Conservation (phyloP, 768 basidiomycete genomes). For the Hygrophorus pudorinus region DNA sequence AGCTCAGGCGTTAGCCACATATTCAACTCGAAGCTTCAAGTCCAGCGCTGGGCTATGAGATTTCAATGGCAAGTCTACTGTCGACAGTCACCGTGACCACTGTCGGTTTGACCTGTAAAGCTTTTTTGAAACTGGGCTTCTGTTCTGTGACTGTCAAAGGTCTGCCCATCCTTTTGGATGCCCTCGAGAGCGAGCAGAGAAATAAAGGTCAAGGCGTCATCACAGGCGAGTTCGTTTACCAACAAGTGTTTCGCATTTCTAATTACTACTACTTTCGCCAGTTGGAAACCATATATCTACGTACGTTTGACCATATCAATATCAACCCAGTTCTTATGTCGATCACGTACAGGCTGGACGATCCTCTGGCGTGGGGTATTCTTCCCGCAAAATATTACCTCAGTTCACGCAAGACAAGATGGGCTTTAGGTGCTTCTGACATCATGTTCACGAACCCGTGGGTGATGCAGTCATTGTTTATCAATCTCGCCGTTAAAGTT, state of each 20-base stretch:
- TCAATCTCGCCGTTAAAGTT: conserved; percentile 5
- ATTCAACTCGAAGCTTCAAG: too few species aligned
- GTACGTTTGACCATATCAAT: conserved; percentile 30
- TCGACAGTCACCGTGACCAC: conserved; percentile 53
- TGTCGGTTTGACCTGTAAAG: conserved; percentile 72
- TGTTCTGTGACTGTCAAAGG: conserved; percentile 65
- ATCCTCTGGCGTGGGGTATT: conserved; percentile 81
- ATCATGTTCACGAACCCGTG: conserved; percentile 92
- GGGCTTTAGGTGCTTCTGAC: conserved; percentile 89
- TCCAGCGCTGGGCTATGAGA: too few species aligned
- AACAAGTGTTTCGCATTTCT: conserved; percentile 4
- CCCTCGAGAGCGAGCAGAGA: conserved; percentile 41
- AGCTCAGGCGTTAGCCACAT: too few species aligned
- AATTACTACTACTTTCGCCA: conserved; percentile 20
- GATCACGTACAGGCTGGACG: conserved; percentile 50
- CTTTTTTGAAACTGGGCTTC: conserved; percentile 58
- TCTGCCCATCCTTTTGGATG: conserved; percentile 50
- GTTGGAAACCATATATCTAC: conserved; percentile 94
- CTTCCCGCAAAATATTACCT: conserved; percentile 60
- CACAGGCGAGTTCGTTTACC: conserved; percentile 43
- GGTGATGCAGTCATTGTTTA: conserved; percentile 18
- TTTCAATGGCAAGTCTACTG: conserved; percentile 30
- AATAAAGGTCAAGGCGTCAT: conserved; percentile 52
- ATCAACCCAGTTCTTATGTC: conserved; percentile 5
- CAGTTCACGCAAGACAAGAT: conserved; percentile 54